A percentile compares a stretch with the other conserved stretches of the same genome.
phyloP scores from a whole-genome alignment of 352 stramenopile genomes.

The Pythium phragmiticola region DNA sequence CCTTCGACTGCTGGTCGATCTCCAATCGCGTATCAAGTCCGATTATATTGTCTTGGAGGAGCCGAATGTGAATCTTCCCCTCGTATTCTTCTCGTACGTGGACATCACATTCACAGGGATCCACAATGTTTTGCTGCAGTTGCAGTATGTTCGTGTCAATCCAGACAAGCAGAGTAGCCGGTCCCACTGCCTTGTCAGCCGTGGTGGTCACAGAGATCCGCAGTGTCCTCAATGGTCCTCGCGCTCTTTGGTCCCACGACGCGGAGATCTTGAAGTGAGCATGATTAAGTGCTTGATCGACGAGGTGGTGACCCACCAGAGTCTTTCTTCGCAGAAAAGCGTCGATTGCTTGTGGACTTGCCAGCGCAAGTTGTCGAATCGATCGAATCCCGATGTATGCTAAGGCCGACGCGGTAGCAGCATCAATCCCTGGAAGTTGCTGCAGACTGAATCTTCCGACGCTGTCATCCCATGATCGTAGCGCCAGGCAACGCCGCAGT shows the following conservation, averaged over 20 bases:
- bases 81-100: conserved; percentile 5
- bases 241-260: background rate
- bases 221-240: background rate
- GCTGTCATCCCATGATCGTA: conserved; percentile 33
- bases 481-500: conserved; percentile 27
- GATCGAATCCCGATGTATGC: conserved; percentile 33
- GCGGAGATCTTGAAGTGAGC: conserved; percentile 23
- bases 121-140: conserved; percentile 6
- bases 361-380: conserved; percentile 28
- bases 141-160: conserved; percentile 20
- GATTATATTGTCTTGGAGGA: conserved; percentile 28
- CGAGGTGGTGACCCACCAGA: conserved; percentile 22
- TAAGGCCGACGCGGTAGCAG: conserved; percentile 20
- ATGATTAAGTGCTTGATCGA: conserved; percentile 18
- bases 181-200: background rate
- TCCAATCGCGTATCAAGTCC: conserved; percentile 31
- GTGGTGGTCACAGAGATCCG: conserved; percentile 5
- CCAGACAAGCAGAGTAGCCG: conserved; percentile 14
- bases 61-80: conserved; percentile 20
- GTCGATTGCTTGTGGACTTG: conserved; percentile 19
- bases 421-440: conserved; percentile 27
- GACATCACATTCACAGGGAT: conserved; percentile 4
- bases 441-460: conserved; percentile 18
- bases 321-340: conserved; percentile 20
- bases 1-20: conserved; percentile 8